These are phyloP conservation scores for Eucalyptus regnans DNA, from an alignment of 345 rosid genomes.

Conservation along the genomic window DNA sequence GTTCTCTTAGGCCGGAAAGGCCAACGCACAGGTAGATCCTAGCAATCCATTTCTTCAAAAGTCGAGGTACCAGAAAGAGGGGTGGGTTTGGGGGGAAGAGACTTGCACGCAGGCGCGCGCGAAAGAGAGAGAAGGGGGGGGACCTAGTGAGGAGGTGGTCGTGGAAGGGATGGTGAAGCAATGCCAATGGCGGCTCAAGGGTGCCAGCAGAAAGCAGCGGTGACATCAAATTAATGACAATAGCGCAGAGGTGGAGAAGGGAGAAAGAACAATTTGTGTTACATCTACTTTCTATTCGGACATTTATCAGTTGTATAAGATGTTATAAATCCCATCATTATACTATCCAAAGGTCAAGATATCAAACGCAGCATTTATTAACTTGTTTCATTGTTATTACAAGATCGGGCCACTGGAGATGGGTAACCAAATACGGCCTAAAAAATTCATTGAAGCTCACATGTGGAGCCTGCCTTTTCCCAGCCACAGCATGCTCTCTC, in stretches of 20 bases:
- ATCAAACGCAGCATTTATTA: neutral
- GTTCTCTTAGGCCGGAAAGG: neutral
- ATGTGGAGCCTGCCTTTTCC: neutral
- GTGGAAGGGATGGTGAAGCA: neutral
- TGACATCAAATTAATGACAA: neutral
- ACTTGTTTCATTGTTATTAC: neutral
- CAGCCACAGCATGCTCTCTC: neutral
- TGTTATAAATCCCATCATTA: neutral
- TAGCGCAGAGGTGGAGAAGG: neutral
- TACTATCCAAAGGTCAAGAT: neutral
- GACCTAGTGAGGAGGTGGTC: conserved; percentile 59
- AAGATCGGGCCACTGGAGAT: neutral
- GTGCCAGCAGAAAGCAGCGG: neutral
- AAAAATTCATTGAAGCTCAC: neutral
- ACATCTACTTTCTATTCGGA: neutral
- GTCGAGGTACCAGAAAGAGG: neutral
- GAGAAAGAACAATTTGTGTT: neutral
- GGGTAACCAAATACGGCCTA: neutral
- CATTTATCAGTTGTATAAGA: neutral
- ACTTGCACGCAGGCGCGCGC: neutral
- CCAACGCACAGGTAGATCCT: neutral
- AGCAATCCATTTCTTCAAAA: neutral
- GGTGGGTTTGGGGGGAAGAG: neutral
- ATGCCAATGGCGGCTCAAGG: neutral
- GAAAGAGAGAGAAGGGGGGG: conserved; percentile 1